Base-by-base conservation (phyloP, 768 basidiomycete species). In the Suillus fuscotomentosus region DNA sequence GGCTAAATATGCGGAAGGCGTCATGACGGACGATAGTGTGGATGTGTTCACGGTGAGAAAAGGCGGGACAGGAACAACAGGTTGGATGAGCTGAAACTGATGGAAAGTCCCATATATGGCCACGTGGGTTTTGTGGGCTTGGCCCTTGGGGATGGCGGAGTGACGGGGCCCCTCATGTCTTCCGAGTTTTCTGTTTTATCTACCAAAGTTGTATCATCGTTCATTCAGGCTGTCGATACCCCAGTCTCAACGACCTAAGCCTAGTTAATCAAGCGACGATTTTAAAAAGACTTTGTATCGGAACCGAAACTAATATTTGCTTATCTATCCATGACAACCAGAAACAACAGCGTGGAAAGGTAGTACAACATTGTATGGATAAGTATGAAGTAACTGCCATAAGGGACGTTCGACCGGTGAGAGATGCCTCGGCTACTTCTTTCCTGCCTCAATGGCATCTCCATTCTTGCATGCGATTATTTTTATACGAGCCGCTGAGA, bases 401-500 rank as follows among this genome's bases (percentile, higher is more conserved):
- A 55, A 8, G 48, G 51, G n/a, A 31, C 2, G 4, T 13, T 38
- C 53, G 3, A n/a, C 17, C 17, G 5, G 7, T 53, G 31, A 34
- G 31, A 34, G 6, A 34, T 20, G 20, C 11, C 53, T 59, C 59
- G 34, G 31, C 56, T 68, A 69, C 69, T 93, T 93, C 83, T 92
- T 95, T 63, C 86, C 87, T 27, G 88, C 85, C 70, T 94, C 91
- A 53, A 92, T 87, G 20, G 90, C 92, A 68, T 95, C 94, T 41
- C 92, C 94, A 72, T 92, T 93, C 85, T 98, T 99, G 82, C 97
- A 98, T 6, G 97, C 97, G 68, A 99, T 95, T 65, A 99, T 98
- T 83, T 98, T 97, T 77, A 97, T 94, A 75, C 91, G 88, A 36
- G 85, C 84, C 5, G 91, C 84, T 47, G 76, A 79, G 63, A 94